Base-by-base conservation (phyloP, 768 basidiomycete species). In the Filobasidium wieringae region DNA sequence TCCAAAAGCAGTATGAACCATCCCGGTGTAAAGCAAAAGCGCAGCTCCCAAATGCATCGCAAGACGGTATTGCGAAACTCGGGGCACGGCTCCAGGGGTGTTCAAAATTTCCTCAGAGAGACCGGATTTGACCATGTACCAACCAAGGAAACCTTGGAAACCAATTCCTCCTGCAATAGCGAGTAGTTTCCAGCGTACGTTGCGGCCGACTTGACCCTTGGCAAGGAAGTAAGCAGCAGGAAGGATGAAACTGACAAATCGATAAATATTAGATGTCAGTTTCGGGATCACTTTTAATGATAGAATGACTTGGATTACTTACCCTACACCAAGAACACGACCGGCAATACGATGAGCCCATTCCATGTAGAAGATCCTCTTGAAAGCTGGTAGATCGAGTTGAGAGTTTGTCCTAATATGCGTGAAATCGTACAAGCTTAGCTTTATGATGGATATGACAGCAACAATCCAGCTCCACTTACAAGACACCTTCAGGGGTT, bases 111-210 rank as follows among this genome's bases (percentile, higher is more conserved):
- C 80, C 53, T 87, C 82, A 65, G 91, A 86, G 11, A 99, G 78
- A 1, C 95, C 95, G 12, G 91, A 96, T 72, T 92, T 86, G 55
- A 99, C 95, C 95, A 99, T 99, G 78, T 97, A 96, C 95, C 95
- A 99, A 27, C 95, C 95, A 19, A 99, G 79, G 19, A 81, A 79
- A 45, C 95, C 95, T 24, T 51, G 65, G 19, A 82, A 84, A 29
- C 91, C 95, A 51, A 99, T 85, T 31, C 96, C 81, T 0, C 83
- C 68, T 0, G 84, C 86, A 62, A 97, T 79, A 1, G 81, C 84
- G 14, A 80, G 73, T 24, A 95, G 80, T 61, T 82, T 81, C n/a
- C 73, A 66, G 1, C 83, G 80, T 59, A 89, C 78, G 0, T 80
- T 71, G 1, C 78, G 74, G 5, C 87, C 78, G 29, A 97, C 83